Percentiles rank a stretch among this genome's conserved stretches.
Evolutionary conservation across 352 stramenopile genomes (phyloP).

Genomic region (Pythium rishiriense): DNA sequence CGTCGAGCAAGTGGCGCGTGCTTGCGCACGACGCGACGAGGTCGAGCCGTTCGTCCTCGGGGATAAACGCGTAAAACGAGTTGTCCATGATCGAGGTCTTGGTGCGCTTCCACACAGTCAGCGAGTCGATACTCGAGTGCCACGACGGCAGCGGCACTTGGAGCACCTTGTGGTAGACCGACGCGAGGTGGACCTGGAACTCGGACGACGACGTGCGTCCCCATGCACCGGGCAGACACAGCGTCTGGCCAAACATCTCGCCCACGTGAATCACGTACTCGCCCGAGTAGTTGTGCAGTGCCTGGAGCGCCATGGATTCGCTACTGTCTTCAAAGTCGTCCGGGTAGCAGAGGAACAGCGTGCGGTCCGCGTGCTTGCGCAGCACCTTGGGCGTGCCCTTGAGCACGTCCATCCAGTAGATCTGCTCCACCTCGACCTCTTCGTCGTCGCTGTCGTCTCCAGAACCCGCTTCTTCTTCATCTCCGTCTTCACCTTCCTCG

Average conservation of each 20-base stretch:
- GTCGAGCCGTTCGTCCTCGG: conserved; percentile 70
- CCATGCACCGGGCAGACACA: conserved; percentile 89
- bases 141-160: conserved; percentile 90
- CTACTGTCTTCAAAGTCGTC: conserved; percentile 90
- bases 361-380: conserved; percentile 71
- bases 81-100: conserved; percentile 87
- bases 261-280: conserved; percentile 93
- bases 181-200: conserved; percentile 90
- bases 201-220: conserved; percentile 90
- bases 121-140: conserved; percentile 91
- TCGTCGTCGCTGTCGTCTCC: conserved; percentile 49
- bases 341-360: conserved; percentile 94
- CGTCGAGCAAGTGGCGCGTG: conserved; percentile 63
- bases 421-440: conserved; percentile 78
- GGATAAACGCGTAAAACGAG: conserved; percentile 77
- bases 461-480: conserved; percentile 2
- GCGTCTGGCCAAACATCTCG: conserved; percentile 90
- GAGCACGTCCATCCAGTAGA: conserved; percentile 82
- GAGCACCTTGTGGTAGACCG: conserved; percentile 93
- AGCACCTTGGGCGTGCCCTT: conserved; percentile 76
- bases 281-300: conserved; percentile 90
- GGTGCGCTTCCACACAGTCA: conserved; percentile 95
- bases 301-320: conserved; percentile 88
- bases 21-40: conserved; percentile 57
- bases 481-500: conserved; percentile 59